A percentile compares a stretch with the other conserved stretches of the same genome.
These are phyloP conservation scores for Candida sp. DNA, from an alignment of 1,139 yeast genomes.

Conservation along the genomic window DNA sequence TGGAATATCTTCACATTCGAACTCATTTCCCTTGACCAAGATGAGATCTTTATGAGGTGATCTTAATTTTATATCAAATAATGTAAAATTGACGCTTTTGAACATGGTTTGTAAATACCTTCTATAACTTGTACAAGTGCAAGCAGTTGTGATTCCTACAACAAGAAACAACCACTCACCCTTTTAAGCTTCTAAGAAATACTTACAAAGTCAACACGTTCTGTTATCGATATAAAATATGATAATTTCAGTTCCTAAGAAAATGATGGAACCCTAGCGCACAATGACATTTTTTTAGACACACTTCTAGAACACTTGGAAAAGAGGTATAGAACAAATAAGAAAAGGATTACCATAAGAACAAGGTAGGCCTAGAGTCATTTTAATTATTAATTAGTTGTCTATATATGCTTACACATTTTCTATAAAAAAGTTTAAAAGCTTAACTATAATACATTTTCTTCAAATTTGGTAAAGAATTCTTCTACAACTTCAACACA, in stretches of 20 bases:
- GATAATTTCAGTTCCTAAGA: no score
- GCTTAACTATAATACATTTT: slow-evolving; percentile 5
- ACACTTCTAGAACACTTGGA: no score
- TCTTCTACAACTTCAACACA: slow-evolving; percentile 60
- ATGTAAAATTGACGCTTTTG: slow-evolving; percentile 22
- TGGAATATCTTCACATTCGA: slow-evolving; percentile 52
- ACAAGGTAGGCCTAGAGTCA: no score
- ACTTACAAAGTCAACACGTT: neutral
- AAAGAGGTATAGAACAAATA: no score
- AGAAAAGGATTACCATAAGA: no score
- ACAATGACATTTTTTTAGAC: neutral
- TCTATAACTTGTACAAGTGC: neutral
- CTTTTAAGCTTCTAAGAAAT: neutral
- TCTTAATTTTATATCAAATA: slow-evolving; percentile 37
- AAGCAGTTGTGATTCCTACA: neutral
- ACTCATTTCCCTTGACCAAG: slow-evolving; percentile 54
- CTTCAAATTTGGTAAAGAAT: slow-evolving; percentile 53
- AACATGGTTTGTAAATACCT: slow-evolving; percentile 14
- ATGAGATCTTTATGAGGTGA: slow-evolving; percentile 53
- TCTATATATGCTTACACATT: no score
- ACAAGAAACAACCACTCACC: neutral
- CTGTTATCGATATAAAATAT: neutral
- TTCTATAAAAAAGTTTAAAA: no score
- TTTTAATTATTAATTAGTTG: no score
- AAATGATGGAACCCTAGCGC: no score